Evolutionary conservation across 2,329 filamentous ascomycete species (phyloP), one percentile per base, ranked within the genome.

Genomic region (Diplodia mutila): DNA sequence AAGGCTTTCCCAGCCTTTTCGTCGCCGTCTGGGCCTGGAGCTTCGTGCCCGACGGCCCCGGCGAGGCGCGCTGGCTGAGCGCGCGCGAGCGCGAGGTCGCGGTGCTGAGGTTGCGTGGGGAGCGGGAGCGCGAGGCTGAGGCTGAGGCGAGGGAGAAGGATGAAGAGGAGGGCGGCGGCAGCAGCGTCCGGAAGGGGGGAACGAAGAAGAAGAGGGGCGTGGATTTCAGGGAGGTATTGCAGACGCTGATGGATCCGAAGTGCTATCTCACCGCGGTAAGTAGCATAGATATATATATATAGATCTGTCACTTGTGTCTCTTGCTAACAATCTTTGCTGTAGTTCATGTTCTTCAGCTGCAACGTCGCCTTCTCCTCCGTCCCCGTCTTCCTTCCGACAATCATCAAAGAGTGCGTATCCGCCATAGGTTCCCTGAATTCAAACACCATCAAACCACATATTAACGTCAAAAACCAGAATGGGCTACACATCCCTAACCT

Each of bases 301-400:
- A n/a, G n/a, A n/a, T n/a, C n/a, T n/a, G n/a, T n/a, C n/a, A n/a
- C n/a, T n/a, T n/a, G n/a, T n/a, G n/a, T n/a, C n/a, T n/a, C n/a
- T 21, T 52, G 14, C 61, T 66, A 27, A 67, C 34, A 9, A 18
- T 12, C 29, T 18, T 32, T 16, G 7, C 21, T 34, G 32, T 23
- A 76, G 73, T 79, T 87, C 72, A 96, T 97, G 87, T 92, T 96
- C 83, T 93, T 96, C 82, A 88, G 90, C 77, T 89, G 91, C 75
- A 97, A 97, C 79, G 90, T 96, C 76, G 91, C 93, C 14, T 97
- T 97, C 81, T 89, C 89, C 74, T 94, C 91, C 25, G 88, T 97
- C 76, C 93, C 93, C 2, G 91, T 95, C 59, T 97, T 97, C 76
- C 85, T 97, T 2, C 93, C 93, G 42, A 93, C 91, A 27, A 92